Conservation (phyloP, 768 basidiomycete genomes). For the Omphalotus guepiniiformis region DNA sequence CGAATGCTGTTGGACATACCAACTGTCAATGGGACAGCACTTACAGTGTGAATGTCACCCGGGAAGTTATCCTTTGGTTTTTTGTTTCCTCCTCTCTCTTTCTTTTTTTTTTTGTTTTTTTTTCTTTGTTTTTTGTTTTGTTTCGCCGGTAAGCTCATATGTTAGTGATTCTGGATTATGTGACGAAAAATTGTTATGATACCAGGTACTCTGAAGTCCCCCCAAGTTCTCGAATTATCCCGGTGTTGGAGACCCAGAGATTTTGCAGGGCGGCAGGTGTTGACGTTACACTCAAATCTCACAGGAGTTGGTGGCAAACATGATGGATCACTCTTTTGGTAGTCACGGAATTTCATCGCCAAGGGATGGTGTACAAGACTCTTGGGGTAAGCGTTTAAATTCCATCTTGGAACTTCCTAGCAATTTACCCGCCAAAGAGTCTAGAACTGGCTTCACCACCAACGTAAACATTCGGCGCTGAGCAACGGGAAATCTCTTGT, state of each 20-base stretch:
- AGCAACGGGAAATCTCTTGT: neutral
- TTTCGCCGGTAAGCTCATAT: conserved; percentile 22
- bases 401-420: neutral
- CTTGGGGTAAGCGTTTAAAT: neutral
- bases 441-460: neutral
- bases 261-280: conserved; percentile 36
- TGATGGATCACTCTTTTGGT: conserved; percentile 40
- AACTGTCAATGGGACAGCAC: conserved; percentile 17
- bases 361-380: neutral
- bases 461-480: conserved; percentile 1
- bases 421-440: neutral
- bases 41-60: conserved; percentile 32
- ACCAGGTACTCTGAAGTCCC: conserved; percentile 30
- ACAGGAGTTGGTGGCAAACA: conserved; percentile 48
- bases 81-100: too few species aligned
- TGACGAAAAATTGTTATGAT: neutral
- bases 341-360: neutral
- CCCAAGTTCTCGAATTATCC: conserved; percentile 50
- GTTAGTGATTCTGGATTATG: too few species aligned
- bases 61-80: conserved; percentile 46
- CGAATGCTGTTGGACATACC: conserved; percentile 39
- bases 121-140: too few species aligned
- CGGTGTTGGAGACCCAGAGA: conserved; percentile 40
- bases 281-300: conserved; percentile 16
- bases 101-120: too few species aligned